Conservation (phyloP, 2,329 filamentous ascomycete genomes). For the Aspergillus sp. region DNA sequence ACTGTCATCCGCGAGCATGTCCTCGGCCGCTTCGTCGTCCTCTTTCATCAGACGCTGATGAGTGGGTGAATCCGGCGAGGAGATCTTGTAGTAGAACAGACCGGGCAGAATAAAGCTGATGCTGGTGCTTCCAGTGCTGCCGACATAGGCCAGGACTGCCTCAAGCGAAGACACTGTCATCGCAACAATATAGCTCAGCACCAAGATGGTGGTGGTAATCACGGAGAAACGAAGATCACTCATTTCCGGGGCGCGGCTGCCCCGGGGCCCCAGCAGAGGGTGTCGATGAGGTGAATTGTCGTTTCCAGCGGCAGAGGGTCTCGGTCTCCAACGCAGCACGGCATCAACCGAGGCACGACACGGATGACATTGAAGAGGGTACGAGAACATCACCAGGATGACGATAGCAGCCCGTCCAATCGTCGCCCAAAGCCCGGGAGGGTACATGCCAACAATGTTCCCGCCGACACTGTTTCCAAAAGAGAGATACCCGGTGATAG, state of each 20-base stretch:
- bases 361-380: conserved; percentile 92
- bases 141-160: conserved; percentile 90
- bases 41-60: conserved; percentile 88
- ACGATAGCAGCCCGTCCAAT: conserved; percentile 95
- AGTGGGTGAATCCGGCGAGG: conserved; percentile 78
- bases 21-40: conserved; percentile 69
- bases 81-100: conserved; percentile 98
- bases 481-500: conserved; percentile 91
- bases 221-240: conserved; percentile 84
- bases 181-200: conserved; percentile 80
- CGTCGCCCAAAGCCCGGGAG: conserved; percentile 76
- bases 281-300: conserved; percentile 45
- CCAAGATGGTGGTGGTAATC: conserved; percentile 81
- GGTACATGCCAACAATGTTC: conserved; percentile 92
- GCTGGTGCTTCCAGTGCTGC: conserved; percentile 87
- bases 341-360: conserved; percentile 94
- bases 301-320: conserved; percentile 33
- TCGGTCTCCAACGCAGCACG: conserved; percentile 86
- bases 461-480: conserved; percentile 87
- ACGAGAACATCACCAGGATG: conserved; percentile 91
- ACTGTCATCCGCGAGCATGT: conserved; percentile 46
- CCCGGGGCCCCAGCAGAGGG: conserved; percentile 39
- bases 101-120: conserved; percentile 97
- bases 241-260: conserved; percentile 60
- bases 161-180: conserved; percentile 89